These are phyloP conservation scores for Physcomitrium patens DNA, from an alignment of 225 moss, liverwort and hornwort genomes.

Conservation along the genomic window DNA sequence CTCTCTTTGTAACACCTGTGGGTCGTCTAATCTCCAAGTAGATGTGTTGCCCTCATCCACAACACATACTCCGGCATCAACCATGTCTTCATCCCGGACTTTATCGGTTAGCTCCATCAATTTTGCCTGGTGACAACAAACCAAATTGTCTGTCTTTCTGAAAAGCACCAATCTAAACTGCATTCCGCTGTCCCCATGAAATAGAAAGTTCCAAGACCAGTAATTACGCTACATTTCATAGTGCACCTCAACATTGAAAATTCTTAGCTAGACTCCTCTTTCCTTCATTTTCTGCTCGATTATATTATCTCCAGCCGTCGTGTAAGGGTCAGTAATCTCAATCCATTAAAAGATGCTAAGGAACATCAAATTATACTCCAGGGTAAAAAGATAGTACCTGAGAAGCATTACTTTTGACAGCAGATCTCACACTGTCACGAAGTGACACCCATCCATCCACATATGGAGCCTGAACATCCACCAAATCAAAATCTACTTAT, in stretches of 20 bases:
- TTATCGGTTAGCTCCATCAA: constrained; percentile 55
- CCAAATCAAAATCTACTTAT: not conserved
- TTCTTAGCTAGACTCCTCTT: too few species aligned
- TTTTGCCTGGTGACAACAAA: constrained; percentile 24
- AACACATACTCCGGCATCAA: constrained; percentile 63
- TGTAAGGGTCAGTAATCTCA: not conserved
- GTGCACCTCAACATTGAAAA: too few species aligned
- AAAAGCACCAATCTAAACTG: not conserved
- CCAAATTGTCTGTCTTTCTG: not conserved
- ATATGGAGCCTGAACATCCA: constrained; percentile 48
- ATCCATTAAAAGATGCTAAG: not conserved
- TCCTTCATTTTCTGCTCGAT: too few species aligned
- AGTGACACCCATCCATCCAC: constrained; percentile 55
- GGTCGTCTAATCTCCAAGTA: constrained; percentile 62
- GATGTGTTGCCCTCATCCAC: constrained; percentile 53
- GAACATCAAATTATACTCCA: not conserved
- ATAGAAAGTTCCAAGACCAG: not conserved
- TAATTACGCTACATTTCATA: too few species aligned
- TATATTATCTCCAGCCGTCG: too few species aligned
- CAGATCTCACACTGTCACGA: constrained; percentile 57
- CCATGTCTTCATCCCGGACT: constrained; percentile 61
- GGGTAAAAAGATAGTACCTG: constrained; percentile 33
- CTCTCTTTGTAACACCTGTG: constrained; percentile 45
- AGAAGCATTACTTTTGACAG: constrained; percentile 42
- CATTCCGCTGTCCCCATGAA: not conserved